Conservation (phyloP, 108 stramenopile genomes). For the Nannochloropsis granulata region DNA sequence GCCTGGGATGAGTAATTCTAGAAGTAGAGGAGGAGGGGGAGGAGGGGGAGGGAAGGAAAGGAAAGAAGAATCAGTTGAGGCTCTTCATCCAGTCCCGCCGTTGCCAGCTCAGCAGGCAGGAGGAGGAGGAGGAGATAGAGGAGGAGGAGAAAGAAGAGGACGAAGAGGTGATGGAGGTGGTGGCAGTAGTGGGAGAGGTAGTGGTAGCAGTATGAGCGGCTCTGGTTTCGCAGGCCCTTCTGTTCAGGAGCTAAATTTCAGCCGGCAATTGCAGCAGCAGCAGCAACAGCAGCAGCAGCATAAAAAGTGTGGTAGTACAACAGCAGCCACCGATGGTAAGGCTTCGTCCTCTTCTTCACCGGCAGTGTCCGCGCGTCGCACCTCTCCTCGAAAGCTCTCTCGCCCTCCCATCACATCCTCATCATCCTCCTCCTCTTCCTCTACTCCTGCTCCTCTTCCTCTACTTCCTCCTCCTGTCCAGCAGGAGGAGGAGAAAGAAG, state of each 20-base stretch:
- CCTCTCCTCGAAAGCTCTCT: neutral
- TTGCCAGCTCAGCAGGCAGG: too few relatives aligned
- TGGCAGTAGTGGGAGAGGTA: neutral
- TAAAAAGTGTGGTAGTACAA: neutral
- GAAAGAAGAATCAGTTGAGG: too few relatives aligned
- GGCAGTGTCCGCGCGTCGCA: neutral
- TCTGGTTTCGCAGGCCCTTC: neutral
- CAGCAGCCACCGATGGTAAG: neutral
- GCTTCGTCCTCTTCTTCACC: neutral
- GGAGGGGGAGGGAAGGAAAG: neutral
- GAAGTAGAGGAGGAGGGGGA: neutral
- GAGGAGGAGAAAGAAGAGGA: neutral
- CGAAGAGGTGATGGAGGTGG: neutral
- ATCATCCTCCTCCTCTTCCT: neutral
- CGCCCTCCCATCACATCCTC: neutral
- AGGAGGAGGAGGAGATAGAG: neutral
- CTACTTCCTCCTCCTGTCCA: neutral
- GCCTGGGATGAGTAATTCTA: neutral
- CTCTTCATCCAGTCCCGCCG: too few relatives aligned
- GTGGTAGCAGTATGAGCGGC: neutral
- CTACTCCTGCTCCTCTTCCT: neutral
- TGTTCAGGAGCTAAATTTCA: neutral
- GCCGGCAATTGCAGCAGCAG: neutral
- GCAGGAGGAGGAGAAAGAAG: neutral
- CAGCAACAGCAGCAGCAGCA: neutral